A percentile compares a stretch with the other conserved stretches of the same genome.
These are phyloP conservation scores for Diacronema lutheri DNA, from an alignment of 78 protist species.

Conservation along the genomic window DNA sequence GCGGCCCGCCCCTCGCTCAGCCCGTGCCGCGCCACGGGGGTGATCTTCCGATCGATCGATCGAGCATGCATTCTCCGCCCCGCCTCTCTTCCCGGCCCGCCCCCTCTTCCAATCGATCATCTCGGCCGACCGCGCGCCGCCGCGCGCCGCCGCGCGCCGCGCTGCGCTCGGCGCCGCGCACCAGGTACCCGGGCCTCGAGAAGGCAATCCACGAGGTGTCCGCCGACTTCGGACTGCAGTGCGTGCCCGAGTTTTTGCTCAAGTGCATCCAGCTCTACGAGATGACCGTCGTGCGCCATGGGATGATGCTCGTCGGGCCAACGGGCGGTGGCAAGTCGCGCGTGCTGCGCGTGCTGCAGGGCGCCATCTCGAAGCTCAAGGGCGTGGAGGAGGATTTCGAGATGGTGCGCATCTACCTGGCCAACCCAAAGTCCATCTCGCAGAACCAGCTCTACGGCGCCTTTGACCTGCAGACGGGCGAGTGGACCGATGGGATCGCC, in stretches of 20 bases:
- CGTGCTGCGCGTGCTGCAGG: not conserved
- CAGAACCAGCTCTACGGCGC: slow-evolving; percentile 73
- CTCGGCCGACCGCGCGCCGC: slow-evolving; percentile 35
- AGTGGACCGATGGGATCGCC: slow-evolving; percentile 81
- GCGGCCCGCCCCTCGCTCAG: no score
- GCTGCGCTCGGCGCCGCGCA: no score
- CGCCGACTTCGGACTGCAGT: slow-evolving; percentile 29
- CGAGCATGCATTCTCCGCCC: no score
- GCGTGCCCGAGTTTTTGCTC: slow-evolving; percentile 29
- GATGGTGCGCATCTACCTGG: not conserved
- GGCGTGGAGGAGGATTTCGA: not conserved
- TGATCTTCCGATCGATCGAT: no score
- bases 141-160: not conserved
- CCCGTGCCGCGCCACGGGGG: no score
- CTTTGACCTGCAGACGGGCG: slow-evolving; percentile 67
- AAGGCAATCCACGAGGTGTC: not conserved
- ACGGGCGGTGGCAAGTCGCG: slow-evolving; percentile 82
- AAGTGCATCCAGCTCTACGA: slow-evolving; percentile 84
- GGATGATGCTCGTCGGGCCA: slow-evolving; percentile 90
- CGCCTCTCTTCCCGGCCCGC: no score
- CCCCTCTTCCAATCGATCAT: no score
- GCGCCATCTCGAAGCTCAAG: not conserved
- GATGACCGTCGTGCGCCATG: slow-evolving; percentile 82
- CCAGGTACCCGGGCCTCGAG: not conserved
- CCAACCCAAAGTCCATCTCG: slow-evolving; percentile 73